phyloP scores from a whole-genome alignment of 129 eudicot genomes.

The Pittosporum tobira region DNA sequence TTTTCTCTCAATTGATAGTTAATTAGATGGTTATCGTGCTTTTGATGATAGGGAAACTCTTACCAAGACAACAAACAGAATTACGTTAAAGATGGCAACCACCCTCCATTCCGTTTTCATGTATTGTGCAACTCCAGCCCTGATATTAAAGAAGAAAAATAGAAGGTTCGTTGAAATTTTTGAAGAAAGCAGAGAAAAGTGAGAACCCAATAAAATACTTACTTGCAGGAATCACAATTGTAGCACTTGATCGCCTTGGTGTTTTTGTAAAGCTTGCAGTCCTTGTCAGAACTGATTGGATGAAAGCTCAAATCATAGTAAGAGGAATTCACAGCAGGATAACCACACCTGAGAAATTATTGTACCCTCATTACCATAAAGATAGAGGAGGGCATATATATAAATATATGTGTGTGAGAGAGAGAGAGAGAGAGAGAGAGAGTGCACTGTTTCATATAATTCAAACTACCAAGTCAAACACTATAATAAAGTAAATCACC shows the following conservation, averaged over 20 bases:
- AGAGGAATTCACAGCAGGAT: constrained; percentile 82
- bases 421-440: constrained; percentile 2
- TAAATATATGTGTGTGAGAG: too few relatives aligned
- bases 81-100: constrained; percentile 70
- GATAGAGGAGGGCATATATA: too few relatives aligned
- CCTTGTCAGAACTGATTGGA: constrained; percentile 66
- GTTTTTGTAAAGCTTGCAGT: constrained; percentile 78
- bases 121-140: constrained; percentile 97
- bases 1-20: neutral
- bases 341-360: constrained; percentile 61
- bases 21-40: constrained; percentile 4
- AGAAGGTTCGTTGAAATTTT: constrained; percentile 1
- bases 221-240: constrained; percentile 95
- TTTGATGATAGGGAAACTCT: constrained; percentile 11
- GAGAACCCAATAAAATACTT: constrained; percentile 14
- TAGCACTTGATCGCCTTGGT: constrained; percentile 65
- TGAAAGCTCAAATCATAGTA: constrained; percentile 79
- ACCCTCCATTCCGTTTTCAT: constrained; percentile 94
- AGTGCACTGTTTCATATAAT: neutral
- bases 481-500: neutral
- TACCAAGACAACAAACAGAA: constrained; percentile 78
- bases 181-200: neutral
- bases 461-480: neutral
- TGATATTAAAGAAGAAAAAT: constrained; percentile 15
- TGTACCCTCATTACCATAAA: neutral